Evolutionary conservation across 176 grass and related monocot genomes (phyloP).

Genomic region (Calamus simplicifolius): DNA sequence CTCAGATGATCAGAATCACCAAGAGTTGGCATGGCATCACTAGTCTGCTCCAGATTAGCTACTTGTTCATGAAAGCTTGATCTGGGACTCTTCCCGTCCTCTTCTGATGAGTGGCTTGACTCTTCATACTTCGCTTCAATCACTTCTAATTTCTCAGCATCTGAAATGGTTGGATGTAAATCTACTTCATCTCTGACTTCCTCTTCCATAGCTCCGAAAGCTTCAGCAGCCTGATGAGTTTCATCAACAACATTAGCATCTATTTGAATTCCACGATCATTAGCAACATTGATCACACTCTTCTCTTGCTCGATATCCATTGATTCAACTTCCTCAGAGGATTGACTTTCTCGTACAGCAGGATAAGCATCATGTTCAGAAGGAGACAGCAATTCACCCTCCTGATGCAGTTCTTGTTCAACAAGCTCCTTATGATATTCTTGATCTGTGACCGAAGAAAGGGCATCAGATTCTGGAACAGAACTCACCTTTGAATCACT

Average conservation of each 20-base stretch:
- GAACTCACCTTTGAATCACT: slow-evolving; percentile 50
- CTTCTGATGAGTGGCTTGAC: no score
- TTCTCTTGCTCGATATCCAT: slow-evolving; percentile 69
- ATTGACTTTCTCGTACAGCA: slow-evolving; percentile 54
- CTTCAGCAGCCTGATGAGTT: slow-evolving; percentile 32
- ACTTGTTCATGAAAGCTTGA: no score
- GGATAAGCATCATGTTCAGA: slow-evolving; percentile 39
- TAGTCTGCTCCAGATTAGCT: no score
- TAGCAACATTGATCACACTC: slow-evolving; percentile 48
- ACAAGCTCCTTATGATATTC: slow-evolving; percentile 26
- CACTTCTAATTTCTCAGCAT: not conserved
- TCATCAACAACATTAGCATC: slow-evolving; percentile 42
- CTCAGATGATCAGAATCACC: no score
- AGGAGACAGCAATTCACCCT: slow-evolving; percentile 7
- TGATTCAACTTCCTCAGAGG: slow-evolving; percentile 64
- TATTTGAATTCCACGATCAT: slow-evolving; percentile 44
- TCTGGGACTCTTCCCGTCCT: no score
- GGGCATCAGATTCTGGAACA: slow-evolving; percentile 40
- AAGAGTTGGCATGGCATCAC: no score
- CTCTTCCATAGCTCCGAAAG: slow-evolving; percentile 37
- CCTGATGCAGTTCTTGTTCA: slow-evolving; percentile 20
- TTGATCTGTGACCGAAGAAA: slow-evolving; percentile 40
- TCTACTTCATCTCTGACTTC: slow-evolving; percentile 25
- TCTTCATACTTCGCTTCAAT: not conserved
- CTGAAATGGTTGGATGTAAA: not conserved